Percentiles rank a stretch among this genome's conserved stretches.
phyloP scores from a whole-genome alignment of 306 rosid genomes.

The Pachyrhizus erosus region DNA sequence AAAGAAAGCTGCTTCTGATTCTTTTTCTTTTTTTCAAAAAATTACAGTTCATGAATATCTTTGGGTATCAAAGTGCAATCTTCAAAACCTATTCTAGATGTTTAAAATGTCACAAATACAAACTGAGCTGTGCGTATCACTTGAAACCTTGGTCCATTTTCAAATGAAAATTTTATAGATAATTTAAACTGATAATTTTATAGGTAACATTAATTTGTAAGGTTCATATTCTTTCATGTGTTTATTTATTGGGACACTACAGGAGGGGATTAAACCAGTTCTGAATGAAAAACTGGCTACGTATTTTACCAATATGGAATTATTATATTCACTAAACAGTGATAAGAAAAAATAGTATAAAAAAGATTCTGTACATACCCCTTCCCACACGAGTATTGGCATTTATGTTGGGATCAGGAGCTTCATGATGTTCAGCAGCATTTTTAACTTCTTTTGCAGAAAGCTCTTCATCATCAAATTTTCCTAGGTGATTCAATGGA shows the following conservation, averaged over 20 bases:
- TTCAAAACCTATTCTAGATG: constrained; percentile 6
- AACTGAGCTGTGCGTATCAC: background rate
- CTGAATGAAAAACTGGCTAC: constrained; percentile 18
- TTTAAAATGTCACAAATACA: background rate
- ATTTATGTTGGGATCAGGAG: constrained; percentile 52
- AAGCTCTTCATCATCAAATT: constrained; percentile 51
- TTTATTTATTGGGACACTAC: constrained; percentile 20
- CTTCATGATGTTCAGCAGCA: constrained; percentile 62
- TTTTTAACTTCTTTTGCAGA: constrained; percentile 61
- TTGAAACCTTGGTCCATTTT: constrained; percentile 19
- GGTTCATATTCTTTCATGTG: constrained; percentile 19
- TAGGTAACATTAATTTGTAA: constrained; percentile 10
- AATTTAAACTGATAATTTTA: constrained; percentile 2
- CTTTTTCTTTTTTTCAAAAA: background rate
- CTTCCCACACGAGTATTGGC: constrained; percentile 65
- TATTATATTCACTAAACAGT: constrained; percentile 16
- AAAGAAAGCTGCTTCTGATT: background rate
- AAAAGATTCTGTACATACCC: constrained; percentile 55
- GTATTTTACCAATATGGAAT: constrained; percentile 23
- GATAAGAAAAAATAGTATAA: constrained; percentile 3
- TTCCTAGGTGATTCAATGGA: constrained; percentile 48
- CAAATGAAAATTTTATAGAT: background rate
- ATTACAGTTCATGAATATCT: constrained; percentile 17
- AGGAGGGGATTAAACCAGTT: background rate
- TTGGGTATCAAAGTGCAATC: background rate